Percentiles rank a stretch among this genome's conserved stretches.
Conservation (phyloP, 1,284 basidiomycete genomes). For the Moesziomyces sp. region DNA sequence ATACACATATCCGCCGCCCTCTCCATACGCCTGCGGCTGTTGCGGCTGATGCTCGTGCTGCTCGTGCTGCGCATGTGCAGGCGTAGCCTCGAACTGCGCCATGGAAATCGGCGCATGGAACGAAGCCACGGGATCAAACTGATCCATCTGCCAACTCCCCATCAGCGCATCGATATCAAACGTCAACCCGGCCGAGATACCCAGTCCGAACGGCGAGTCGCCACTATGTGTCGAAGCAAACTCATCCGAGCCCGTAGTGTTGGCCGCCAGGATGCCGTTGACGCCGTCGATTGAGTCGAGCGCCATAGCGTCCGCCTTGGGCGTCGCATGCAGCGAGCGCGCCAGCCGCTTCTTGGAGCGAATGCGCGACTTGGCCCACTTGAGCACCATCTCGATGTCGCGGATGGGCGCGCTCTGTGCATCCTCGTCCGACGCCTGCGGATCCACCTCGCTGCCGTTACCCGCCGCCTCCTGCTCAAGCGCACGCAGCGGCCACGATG, state of each 20-base stretch:
- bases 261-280: slow-evolving; percentile 19
- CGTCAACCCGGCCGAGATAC: slow-evolving; percentile 42
- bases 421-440: slow-evolving; percentile 53
- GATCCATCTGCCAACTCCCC: slow-evolving; percentile 42
- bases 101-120: slow-evolving; percentile 13
- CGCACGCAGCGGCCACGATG: slow-evolving; percentile 53
- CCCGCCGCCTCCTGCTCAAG: slow-evolving; percentile 56
- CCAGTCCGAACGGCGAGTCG: slow-evolving; percentile 44
- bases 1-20: not conserved
- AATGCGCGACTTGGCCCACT: slow-evolving; percentile 51
- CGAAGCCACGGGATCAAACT: slow-evolving; percentile 20
- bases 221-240: slow-evolving; percentile 40
- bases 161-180: slow-evolving; percentile 47
- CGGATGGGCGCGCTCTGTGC: slow-evolving; percentile 53
- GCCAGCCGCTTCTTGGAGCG: slow-evolving; percentile 27
- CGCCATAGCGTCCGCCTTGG: slow-evolving; percentile 25
- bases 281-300: slow-evolving; percentile 23
- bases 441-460: slow-evolving; percentile 38
- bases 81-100: not conserved
- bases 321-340: slow-evolving; percentile 29
- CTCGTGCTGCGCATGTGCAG: slow-evolving; percentile 3
- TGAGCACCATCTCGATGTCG: slow-evolving; percentile 59
- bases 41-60: slow-evolving; percentile 2
- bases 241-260: slow-evolving; percentile 24
- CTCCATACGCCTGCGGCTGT: not conserved